These are phyloP conservation scores for Cryptococcus floricola DNA, from an alignment of 1,284 basidiomycete species.

Conservation along the genomic window DNA sequence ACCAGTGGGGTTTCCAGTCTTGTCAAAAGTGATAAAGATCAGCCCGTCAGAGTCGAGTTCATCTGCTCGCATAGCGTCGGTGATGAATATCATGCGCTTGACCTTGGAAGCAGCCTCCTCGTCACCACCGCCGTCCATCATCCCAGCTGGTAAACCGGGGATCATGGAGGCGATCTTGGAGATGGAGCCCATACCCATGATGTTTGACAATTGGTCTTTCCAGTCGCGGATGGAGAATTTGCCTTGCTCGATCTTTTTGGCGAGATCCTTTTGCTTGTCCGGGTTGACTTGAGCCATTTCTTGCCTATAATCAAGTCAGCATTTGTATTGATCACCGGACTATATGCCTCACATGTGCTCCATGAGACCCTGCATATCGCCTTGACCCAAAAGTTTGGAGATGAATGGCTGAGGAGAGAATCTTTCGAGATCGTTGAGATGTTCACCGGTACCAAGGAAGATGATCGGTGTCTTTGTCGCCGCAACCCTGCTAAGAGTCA, in stretches of 20 bases:
- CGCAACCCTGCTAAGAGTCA: slow-evolving; percentile 67
- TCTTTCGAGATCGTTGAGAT: slow-evolving; percentile 89
- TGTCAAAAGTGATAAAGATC: slow-evolving; percentile 71
- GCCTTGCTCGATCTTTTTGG: slow-evolving; percentile 95
- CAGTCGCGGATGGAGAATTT: slow-evolving; percentile 95
- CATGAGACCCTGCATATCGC: slow-evolving; percentile 94
- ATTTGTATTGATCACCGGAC: neutral
- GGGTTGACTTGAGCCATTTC: slow-evolving; percentile 88
- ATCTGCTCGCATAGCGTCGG: slow-evolving; percentile 89
- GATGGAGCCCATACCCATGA: slow-evolving; percentile 98
- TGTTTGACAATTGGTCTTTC: slow-evolving; percentile 93
- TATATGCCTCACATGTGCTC: slow-evolving; percentile 68
- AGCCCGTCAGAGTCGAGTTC: slow-evolving; percentile 97
- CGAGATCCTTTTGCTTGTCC: slow-evolving; percentile 96
- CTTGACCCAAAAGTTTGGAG: slow-evolving; percentile 90
- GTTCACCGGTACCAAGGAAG: slow-evolving; percentile 96
- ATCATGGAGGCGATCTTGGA: slow-evolving; percentile 99
- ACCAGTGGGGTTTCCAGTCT: slow-evolving; percentile 74
- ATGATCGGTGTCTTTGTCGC: slow-evolving; percentile 97
- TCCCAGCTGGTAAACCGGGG: slow-evolving; percentile 84
- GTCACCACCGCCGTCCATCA: slow-evolving; percentile 85
- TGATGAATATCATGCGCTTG: slow-evolving; percentile 99
- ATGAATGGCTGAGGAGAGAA: slow-evolving; percentile 97
- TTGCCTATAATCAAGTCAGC: slow-evolving; percentile 51
- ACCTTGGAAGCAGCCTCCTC: slow-evolving; percentile 78